phyloP scores from a whole-genome alignment of 768 basidiomycete species.

The Mycena epipterygia region DNA sequence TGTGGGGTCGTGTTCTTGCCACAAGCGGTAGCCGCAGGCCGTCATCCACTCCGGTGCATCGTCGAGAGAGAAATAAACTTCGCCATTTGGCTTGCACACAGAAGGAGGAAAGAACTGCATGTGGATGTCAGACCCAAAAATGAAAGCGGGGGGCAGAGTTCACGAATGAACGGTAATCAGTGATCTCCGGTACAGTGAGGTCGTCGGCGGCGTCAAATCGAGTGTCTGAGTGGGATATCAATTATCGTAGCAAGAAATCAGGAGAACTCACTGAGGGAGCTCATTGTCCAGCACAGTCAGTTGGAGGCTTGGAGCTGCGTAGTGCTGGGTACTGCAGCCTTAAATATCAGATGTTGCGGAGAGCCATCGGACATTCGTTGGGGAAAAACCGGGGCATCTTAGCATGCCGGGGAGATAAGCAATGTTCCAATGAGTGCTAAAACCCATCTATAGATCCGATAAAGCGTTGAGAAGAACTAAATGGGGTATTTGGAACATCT shows the following conservation, averaged over 20 bases:
- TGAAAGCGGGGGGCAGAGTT: neutral
- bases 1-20: too few species aligned
- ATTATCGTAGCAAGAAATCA: neutral
- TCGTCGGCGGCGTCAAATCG: slow-evolving; percentile 3
- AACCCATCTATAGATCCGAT: slow-evolving; percentile 2
- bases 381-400: slow-evolving; percentile 6
- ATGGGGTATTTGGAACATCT: slow-evolving; percentile 5
- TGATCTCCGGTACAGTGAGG: slow-evolving; percentile 4
- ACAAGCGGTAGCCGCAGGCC: too few species aligned
- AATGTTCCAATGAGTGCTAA: slow-evolving; percentile 12
- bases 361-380: slow-evolving; percentile 2
- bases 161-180: slow-evolving; percentile 10
- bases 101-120: too few species aligned
- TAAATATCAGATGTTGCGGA: slow-evolving; percentile 12
- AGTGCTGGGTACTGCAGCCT: slow-evolving; percentile 5
- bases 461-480: slow-evolving; percentile 9
- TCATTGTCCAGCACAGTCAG: slow-evolving; percentile 4
- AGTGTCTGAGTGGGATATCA: slow-evolving; percentile 5
- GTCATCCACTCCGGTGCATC: too few species aligned
- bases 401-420: slow-evolving; percentile 7
- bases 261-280: slow-evolving; percentile 2
- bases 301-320: slow-evolving; percentile 5
- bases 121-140: slow-evolving; percentile 1
- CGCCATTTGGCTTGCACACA: too few species aligned
- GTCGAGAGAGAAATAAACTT: too few species aligned